Percentiles rank a stretch among this genome's conserved stretches.
Evolutionary conservation across 495 filamentous ascomycete species (phyloP).

Genomic region (Oleoguttula mirabilis): DNA sequence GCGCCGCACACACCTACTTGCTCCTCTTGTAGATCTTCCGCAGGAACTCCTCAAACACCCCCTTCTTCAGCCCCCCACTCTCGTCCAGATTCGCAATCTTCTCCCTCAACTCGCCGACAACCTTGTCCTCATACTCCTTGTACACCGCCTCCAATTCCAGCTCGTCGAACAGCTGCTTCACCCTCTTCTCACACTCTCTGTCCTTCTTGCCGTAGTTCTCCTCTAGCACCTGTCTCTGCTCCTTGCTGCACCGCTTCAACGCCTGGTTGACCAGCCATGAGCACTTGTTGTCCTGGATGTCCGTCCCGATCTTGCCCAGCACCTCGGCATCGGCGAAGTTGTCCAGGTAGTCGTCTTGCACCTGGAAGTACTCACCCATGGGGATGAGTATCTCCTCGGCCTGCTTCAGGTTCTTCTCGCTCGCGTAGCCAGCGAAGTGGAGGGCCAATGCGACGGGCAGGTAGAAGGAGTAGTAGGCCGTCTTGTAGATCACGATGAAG

Average conservation of each 20-base stretch:
- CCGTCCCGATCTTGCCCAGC: conserved; percentile 97
- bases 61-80: conserved; percentile 72
- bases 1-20: conserved; percentile 65
- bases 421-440: conserved; percentile 67
- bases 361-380: conserved; percentile 98
- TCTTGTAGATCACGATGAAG: conserved; percentile 99
- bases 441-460: conserved; percentile 89
- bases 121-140: conserved; percentile 75
- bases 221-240: conserved; percentile 72
- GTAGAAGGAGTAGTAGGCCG: conserved; percentile 97
- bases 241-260: conserved; percentile 57
- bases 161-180: conserved; percentile 81
- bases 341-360: conserved; percentile 98
- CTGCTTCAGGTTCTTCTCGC: conserved; percentile 69
- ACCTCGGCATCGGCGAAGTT: conserved; percentile 81
- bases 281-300: conserved; percentile 99
- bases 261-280: conserved; percentile 95
- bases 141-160: conserved; percentile 71
- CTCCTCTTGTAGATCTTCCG: conserved; percentile 93
- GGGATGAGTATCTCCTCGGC: conserved; percentile 88
- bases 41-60: conserved; percentile 80
- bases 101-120: conserved; percentile 56
- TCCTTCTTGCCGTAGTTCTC: conserved; percentile 88
- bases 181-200: conserved; percentile 57
- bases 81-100: conserved; percentile 76